A percentile compares a stretch with the other conserved stretches of the same genome.
Conservation (phyloP, 2,329 filamentous ascomycete genomes). For the Didymella pomorum region DNA sequence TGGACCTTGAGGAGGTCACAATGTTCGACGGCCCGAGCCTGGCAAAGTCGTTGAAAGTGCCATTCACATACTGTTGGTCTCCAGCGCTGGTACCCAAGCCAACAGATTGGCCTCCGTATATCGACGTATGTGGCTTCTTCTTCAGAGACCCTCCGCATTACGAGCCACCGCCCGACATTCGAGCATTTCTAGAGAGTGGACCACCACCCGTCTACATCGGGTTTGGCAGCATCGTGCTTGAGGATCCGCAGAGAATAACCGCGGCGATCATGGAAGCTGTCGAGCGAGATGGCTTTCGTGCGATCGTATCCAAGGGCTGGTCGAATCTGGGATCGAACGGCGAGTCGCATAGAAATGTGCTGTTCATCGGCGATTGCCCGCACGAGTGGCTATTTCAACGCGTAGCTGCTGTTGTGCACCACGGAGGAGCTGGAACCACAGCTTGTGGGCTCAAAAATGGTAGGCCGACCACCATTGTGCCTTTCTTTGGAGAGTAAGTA, state of each 20-base stretch:
- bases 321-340: slow-evolving; percentile 47
- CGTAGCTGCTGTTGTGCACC: slow-evolving; percentile 81
- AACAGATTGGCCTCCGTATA: slow-evolving; percentile 26
- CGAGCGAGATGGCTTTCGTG: slow-evolving; percentile 47
- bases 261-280: slow-evolving; percentile 62
- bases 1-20: too few species aligned
- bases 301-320: slow-evolving; percentile 62
- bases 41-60: slow-evolving; percentile 51
- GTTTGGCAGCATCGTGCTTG: slow-evolving; percentile 65
- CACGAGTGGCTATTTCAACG: slow-evolving; percentile 87
- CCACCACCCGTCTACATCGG: slow-evolving; percentile 63
- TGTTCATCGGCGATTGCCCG: slow-evolving; percentile 72
- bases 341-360: slow-evolving; percentile 38
- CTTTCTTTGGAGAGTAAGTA: slow-evolving; percentile 68
- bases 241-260: slow-evolving; percentile 53
- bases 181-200: slow-evolving; percentile 57
- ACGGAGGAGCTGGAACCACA: slow-evolving; percentile 86
- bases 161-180: slow-evolving; percentile 51
- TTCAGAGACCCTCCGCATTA: slow-evolving; percentile 52
- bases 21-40: slow-evolving; percentile 35
- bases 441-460: slow-evolving; percentile 66
- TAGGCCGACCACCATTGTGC: slow-evolving; percentile 80
- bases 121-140: slow-evolving; percentile 56
- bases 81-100: slow-evolving; percentile 49
- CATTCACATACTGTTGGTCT: slow-evolving; percentile 59